Percentiles rank a stretch among this genome's conserved stretches.
Evolutionary conservation across 164 flowering plant species (phyloP).

Genomic region (Piper betle): DNA sequence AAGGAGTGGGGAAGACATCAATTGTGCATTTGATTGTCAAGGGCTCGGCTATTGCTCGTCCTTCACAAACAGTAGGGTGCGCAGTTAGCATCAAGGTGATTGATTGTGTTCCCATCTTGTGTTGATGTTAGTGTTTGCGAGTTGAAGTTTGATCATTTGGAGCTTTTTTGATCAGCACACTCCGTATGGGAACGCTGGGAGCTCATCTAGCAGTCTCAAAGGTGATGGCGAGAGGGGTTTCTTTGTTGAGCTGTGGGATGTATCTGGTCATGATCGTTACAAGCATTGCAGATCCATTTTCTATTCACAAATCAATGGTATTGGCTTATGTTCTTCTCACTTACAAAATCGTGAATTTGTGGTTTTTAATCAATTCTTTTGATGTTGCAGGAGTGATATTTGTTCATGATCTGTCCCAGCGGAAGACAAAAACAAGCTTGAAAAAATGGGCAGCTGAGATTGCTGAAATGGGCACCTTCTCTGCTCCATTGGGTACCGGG

Average conservation of each 20-base stretch:
- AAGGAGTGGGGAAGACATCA: conserved; percentile 96
- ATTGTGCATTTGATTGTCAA: conserved; percentile 79
- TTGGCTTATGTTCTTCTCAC: conserved; percentile 2
- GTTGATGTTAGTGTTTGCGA: background rate
- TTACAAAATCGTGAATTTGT: background rate
- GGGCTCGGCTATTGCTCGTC: conserved; percentile 61
- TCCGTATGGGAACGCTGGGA: conserved; percentile 63
- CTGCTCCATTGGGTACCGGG: conserved; percentile 75
- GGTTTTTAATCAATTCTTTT: background rate
- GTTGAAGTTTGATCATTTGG: background rate
- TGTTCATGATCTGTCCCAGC: conserved; percentile 82
- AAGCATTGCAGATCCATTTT: no score
- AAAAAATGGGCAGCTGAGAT: conserved; percentile 89
- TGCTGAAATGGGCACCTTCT: conserved; percentile 74
- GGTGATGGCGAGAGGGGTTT: conserved; percentile 79
- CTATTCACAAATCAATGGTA: conserved; percentile 93
- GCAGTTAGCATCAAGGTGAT: conserved; percentile 74
- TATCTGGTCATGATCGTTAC: no score
- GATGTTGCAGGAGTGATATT: conserved; percentile 69
- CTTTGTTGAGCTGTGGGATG: conserved; percentile 53
- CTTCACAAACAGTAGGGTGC: conserved; percentile 88
- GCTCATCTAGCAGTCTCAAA: conserved; percentile 70
- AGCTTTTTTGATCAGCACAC: conserved; percentile 37
- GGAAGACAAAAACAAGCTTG: conserved; percentile 82
- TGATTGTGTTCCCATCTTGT: background rate